Base-by-base conservation (phyloP, 176 grass and related monocot genomes). In the Oryza nivara region DNA sequence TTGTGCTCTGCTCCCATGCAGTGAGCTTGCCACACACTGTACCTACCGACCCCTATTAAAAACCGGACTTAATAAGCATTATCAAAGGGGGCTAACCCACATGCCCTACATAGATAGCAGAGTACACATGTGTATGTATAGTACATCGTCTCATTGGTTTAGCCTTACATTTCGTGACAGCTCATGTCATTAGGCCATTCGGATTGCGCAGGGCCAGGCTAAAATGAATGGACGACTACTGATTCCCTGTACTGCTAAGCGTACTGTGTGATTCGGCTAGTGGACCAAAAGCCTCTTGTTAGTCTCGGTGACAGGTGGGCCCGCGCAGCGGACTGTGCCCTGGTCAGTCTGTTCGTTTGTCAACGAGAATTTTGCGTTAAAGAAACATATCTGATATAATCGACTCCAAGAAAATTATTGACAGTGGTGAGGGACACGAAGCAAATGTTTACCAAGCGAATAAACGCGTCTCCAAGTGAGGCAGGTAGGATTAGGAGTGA, bases 141-240 rank as follows among this genome's bases (percentile, higher is more conserved):
- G 58, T 13, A 44, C 6, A 44, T 44, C 43, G 43, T 44, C 43
- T 84, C 81, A 70, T 70, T 40, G 30, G 48, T 74, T 88, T 68
- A 78, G 86, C 68, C 3, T 72, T 64, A 60, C 61, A 63, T 73
- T 20, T 67, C 81, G 46, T 84, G 81, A 74, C 87, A 80, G 11
- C 69, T 88, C 87, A 68, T 51, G 35, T 69, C 64, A 85, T 51
- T 75, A 56, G 32, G 7, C 14, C 70, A 61, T 32, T n/a, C 13
- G 43, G 63, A 80, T 41, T n/a, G 58, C 22, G 58, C 58, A 67
- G 16, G 54, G 54, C 16, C 54, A 58, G 54, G 4, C 49, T 4
- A 14, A 58, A 58, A 58, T 58, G 68, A 15, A n/a, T 58, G 41
- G 3, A 51, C 2, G 10, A 5, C 28, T 26, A 26, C 25, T 22